Evolutionary conservation across 2,329 filamentous ascomycete genomes (phyloP), one percentile per base, ranked within the genome.

Genomic region (Colletotrichum navitas): DNA sequence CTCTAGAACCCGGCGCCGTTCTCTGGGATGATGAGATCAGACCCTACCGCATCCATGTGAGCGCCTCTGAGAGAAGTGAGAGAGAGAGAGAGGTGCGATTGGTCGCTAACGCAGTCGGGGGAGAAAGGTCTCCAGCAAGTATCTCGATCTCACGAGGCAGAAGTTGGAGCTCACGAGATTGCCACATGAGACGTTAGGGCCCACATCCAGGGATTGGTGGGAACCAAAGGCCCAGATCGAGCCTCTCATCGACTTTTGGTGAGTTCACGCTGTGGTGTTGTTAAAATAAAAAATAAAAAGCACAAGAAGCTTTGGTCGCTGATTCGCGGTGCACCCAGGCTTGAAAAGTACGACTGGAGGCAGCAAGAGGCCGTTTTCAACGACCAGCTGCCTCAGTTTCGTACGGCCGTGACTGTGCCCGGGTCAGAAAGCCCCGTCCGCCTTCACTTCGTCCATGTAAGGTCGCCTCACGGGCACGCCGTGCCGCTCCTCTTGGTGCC

Each of bases 81-180:
- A 2, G 43, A 12, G 34, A 11, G 55, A 36, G 41, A 21, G 7
- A 43, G 16, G 6, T 41, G 26, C 39, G 39, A 56, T 54, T 43
- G 41, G 69, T 76, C 67, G 76, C 80, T 83, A 68, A 83, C 73
- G 52, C 66, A 18, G 26, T 24, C 12, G 3, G 12, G 16, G 10
- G n/a, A 6, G 5, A 47, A 51, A 92, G 90, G 87, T 93, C 21
- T 92, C 90, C 2, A 88, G 86, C 66, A 89, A 87, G 76, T 93
- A 93, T 78, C 84, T 93, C 1, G 87, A 92, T 56, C 83, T 93
- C 71, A 93, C 91, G 7, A 86, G 83, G 76, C 87, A 89, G 78
- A 93, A 93, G 79, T 84, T 93, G 12, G 89, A 92, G 76, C 83
- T 92, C 56, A 90, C 90, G 29, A 84, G 91, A 69, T 80, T 93